Evolutionary conservation across 768 basidiomycete species (phyloP).

Genomic region (Podaxis sp.): DNA sequence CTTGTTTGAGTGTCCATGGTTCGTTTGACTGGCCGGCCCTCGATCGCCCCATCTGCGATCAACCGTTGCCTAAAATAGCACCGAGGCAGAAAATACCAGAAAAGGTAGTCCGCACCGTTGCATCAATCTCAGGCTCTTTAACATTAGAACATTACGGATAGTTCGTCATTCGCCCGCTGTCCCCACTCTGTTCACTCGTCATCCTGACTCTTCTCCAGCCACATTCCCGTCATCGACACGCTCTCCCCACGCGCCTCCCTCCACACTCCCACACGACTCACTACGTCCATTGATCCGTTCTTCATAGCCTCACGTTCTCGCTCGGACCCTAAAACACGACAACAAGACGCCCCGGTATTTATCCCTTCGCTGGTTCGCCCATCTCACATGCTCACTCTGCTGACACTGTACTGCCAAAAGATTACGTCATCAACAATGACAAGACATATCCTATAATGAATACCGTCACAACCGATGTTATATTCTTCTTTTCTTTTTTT

Average conservation of each 20-base stretch:
- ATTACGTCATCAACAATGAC: slow-evolving; percentile 1
- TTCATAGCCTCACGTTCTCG: background rate
- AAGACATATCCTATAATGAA: slow-evolving; percentile 5
- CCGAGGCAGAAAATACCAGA: background rate
- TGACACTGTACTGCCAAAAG: too few relatives aligned
- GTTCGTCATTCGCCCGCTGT: background rate
- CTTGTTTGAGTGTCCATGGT: background rate
- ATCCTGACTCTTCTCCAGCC: background rate
- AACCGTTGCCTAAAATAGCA: background rate
- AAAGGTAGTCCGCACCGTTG: background rate
- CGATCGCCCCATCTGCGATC: slow-evolving; percentile 5
- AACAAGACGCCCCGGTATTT: background rate
- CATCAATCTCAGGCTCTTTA: background rate
- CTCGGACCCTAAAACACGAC: background rate
- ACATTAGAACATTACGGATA: background rate
- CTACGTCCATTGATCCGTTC: too few relatives aligned
- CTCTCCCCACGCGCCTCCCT: background rate
- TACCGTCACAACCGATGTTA: too few relatives aligned
- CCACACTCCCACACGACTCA: background rate
- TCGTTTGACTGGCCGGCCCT: background rate
- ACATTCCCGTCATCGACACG: background rate
- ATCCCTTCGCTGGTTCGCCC: too few relatives aligned
- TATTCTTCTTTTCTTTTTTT: too few relatives aligned
- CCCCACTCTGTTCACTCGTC: background rate
- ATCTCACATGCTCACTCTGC: too few relatives aligned